These are phyloP conservation scores for Malus hybrid DNA, from an alignment of 331 rosid species.

Conservation along the genomic window DNA sequence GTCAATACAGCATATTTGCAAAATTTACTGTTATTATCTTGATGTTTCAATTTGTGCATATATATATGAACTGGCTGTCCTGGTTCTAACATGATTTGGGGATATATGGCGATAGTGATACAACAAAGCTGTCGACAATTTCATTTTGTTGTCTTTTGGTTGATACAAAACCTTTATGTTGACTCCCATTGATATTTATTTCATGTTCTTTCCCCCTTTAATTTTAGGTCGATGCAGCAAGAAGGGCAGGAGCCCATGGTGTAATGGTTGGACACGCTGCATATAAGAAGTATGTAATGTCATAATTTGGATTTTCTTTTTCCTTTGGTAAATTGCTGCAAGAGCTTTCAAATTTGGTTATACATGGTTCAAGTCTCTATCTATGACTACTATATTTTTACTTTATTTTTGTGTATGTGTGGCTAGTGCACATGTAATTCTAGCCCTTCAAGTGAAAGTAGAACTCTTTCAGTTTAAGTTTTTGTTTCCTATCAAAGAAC, in stretches of 20 bases:
- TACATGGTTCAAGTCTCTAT: background rate
- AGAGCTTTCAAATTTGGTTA: background rate
- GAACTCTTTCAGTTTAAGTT: background rate
- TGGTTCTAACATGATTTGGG: background rate
- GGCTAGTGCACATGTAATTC: background rate
- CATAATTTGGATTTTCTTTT: background rate
- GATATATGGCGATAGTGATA: background rate
- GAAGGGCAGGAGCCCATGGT: conserved; percentile 85
- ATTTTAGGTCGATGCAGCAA: conserved; percentile 66
- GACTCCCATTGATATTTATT: conserved; percentile 3
- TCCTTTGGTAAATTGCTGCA: background rate
- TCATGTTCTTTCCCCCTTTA: background rate
- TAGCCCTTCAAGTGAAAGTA: background rate
- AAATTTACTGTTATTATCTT: background rate
- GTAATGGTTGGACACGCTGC: conserved; percentile 98
- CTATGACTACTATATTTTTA: background rate
- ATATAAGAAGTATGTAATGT: conserved; percentile 42
- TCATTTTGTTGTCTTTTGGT: background rate
- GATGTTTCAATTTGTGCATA: background rate
- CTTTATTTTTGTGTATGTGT: background rate
- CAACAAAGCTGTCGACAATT: background rate
- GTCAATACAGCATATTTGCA: background rate
- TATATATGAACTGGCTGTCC: background rate
- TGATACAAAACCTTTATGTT: background rate
- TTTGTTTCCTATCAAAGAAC: background rate